These are phyloP conservation scores for Jacaranda mimosifolia DNA, from an alignment of 257 asterid genomes.

Conservation along the genomic window DNA sequence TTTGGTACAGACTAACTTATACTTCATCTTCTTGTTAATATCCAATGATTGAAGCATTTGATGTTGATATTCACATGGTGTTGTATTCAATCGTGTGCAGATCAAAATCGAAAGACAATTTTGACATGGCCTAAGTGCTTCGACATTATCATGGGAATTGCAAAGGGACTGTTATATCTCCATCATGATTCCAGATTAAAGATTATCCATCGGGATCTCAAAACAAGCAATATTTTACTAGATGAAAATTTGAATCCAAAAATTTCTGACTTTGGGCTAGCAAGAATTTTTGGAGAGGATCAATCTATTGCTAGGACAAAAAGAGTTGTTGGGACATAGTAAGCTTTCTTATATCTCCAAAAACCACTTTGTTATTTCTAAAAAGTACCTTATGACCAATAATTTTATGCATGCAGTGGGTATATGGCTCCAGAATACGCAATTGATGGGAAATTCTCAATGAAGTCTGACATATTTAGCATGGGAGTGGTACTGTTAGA, in stretches of 20 bases:
- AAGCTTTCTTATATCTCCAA: constrained; percentile 27
- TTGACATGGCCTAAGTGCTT: too few species aligned
- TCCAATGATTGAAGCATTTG: too few species aligned
- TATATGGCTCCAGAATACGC: too few species aligned
- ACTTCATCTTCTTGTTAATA: not conserved
- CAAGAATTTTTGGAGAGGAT: constrained; percentile 43
- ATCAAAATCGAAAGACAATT: constrained; percentile 15
- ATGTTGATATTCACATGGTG: too few species aligned
- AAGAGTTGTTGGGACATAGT: constrained; percentile 66
- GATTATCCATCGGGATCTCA: too few species aligned
- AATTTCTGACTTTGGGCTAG: too few species aligned
- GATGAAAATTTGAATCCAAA: too few species aligned
- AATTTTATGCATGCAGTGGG: constrained; percentile 43
- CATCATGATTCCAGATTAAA: constrained; percentile 49
- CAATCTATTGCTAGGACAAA: constrained; percentile 38
- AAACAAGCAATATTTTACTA: too few species aligned
- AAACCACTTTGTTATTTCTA: not conserved
- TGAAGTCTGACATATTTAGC: too few species aligned
- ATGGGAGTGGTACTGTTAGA: too few species aligned
- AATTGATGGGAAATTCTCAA: too few species aligned
- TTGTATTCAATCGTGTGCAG: constrained; percentile 32
- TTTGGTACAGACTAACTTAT: too few species aligned
- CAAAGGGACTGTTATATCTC: constrained; percentile 41
- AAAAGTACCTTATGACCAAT: not conserved
- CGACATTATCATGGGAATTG: constrained; percentile 41